Base-by-base conservation (phyloP, 306 rosid species). In the Hippophae tibetana region DNA sequence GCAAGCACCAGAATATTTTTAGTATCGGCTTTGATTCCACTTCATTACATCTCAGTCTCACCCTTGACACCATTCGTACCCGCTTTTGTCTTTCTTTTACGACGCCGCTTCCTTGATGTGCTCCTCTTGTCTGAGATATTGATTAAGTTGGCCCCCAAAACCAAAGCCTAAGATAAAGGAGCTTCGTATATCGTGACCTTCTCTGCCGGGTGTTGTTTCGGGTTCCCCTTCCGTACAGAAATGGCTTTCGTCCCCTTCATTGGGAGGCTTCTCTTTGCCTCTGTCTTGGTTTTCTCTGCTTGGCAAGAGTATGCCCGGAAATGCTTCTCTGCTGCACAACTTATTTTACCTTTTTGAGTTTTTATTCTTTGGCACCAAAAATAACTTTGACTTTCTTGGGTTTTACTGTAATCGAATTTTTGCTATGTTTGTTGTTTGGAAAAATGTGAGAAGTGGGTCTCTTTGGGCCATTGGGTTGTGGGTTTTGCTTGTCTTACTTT, bases 221-320 rank as follows among this genome's bases (percentile, higher is more conserved):
- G 67, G 47, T 56, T 27, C 53, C 50, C 7, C 44, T 51, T 48
- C 38, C 52, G 52, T n/a, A 13, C 57, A 11, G 61, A 63, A 57
- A 84, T 84, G 90, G 87, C 87, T 23, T 81, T 84, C 69, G 55
- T 71, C 71, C 74, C 87, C 26, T 74, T 76, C 63, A 72, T 74
- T 31, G 90, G 87, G 53, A 76, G 90, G 61, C 70, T 84, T 47
- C 81, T 84, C 44, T 84, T 81, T 68, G 87, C 71, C 44, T 69
- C 85, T 9, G 70, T 84, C 58, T 84, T 84, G 77, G 68, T 79
- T 52, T 72, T 76, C 59, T 78, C 87, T 47, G 90, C 87, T 54
- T 76, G 75, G 78, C 85, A 78, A 69, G 85, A 84, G 87, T 84
- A 68, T 76, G 79, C 51, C 51, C 75, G 62, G 82, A 80, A 72